Evolutionary conservation across 371 early-diverging fungal species (phyloP).

Genomic region (Saksenaea vasiformis): DNA sequence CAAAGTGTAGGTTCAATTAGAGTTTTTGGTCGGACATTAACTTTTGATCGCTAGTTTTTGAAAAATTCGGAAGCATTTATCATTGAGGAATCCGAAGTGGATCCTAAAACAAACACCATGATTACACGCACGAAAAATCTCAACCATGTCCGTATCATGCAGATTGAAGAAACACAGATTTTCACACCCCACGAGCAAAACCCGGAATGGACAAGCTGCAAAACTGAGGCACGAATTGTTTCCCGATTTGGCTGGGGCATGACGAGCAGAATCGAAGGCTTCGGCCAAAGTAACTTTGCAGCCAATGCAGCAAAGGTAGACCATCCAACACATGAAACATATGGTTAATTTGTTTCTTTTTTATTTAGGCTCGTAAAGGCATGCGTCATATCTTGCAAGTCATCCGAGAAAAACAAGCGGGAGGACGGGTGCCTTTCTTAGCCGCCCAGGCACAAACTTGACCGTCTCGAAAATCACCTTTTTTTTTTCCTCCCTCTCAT

Average conservation of each 20-base stretch:
- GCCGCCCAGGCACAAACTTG: constrained; percentile 6
- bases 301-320: constrained; percentile 78
- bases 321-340: not conserved
- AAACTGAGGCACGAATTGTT: constrained; percentile 83
- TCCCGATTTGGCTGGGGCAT: constrained; percentile 90
- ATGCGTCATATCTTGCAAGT: constrained; percentile 86
- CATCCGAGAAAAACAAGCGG: constrained; percentile 62
- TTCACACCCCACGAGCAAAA: constrained; percentile 60
- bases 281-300: constrained; percentile 86
- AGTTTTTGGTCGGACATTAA: not conserved
- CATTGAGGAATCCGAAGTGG: constrained; percentile 85
- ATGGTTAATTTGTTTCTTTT: not conserved
- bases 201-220: constrained; percentile 71
- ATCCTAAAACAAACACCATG: constrained; percentile 78
- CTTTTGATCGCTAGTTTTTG: constrained; percentile 57
- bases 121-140: constrained; percentile 85
- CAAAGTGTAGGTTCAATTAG: constrained; percentile 27
- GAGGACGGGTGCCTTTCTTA: constrained; percentile 22
- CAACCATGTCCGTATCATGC: constrained; percentile 90
- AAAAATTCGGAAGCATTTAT: constrained; percentile 78
- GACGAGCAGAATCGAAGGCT: constrained; percentile 79
- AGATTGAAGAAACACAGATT: constrained; percentile 90
- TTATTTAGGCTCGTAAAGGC: constrained; percentile 77
- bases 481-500: not conserved
- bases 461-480: not conserved